These are phyloP conservation scores for Yamadazyma laniorum DNA, from an alignment of 805 yeast genomes.

Conservation along the genomic window DNA sequence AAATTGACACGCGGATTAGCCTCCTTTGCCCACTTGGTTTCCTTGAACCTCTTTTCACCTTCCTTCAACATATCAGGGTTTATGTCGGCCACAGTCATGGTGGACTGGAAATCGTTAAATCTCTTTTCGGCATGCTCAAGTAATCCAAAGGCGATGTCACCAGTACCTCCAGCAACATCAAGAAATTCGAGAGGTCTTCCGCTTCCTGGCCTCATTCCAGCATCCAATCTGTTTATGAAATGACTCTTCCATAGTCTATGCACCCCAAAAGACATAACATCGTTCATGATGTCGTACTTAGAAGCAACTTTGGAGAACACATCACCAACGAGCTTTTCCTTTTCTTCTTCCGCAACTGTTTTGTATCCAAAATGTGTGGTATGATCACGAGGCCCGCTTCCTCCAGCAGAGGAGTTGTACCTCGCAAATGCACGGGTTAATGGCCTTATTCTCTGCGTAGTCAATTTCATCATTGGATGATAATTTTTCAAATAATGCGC, in stretches of 20 bases:
- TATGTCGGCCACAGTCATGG: slow-evolving; percentile 92
- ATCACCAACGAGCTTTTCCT: slow-evolving; percentile 78
- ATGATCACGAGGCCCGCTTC: slow-evolving; percentile 10
- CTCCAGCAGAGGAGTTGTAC: slow-evolving; percentile 3
- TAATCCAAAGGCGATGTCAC: slow-evolving; percentile 95
- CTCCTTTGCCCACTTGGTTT: slow-evolving; percentile 56
- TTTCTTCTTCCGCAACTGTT: slow-evolving; percentile 74
- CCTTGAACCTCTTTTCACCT: slow-evolving; percentile 74
- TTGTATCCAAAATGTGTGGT: slow-evolving; percentile 95
- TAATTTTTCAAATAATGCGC: neutral
- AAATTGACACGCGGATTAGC: slow-evolving; percentile 65
- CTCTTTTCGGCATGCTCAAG: slow-evolving; percentile 83
- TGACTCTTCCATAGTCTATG: slow-evolving; percentile 95
- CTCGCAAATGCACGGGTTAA: slow-evolving; percentile 2
- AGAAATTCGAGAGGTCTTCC: slow-evolving; percentile 76
- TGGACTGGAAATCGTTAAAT: slow-evolving; percentile 69
- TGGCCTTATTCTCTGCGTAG: slow-evolving; percentile 2
- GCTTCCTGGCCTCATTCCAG: slow-evolving; percentile 87
- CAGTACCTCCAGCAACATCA: slow-evolving; percentile 99
- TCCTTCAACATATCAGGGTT: slow-evolving; percentile 94
- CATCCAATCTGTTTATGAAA: slow-evolving; percentile 82
- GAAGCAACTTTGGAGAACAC: slow-evolving; percentile 95
- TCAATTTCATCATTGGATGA: neutral
- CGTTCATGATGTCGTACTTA: slow-evolving; percentile 95
- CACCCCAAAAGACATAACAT: slow-evolving; percentile 94